These are phyloP conservation scores for Tuber microsphaerosporum DNA, from an alignment of 495 filamentous ascomycete species.

Conservation along the genomic window DNA sequence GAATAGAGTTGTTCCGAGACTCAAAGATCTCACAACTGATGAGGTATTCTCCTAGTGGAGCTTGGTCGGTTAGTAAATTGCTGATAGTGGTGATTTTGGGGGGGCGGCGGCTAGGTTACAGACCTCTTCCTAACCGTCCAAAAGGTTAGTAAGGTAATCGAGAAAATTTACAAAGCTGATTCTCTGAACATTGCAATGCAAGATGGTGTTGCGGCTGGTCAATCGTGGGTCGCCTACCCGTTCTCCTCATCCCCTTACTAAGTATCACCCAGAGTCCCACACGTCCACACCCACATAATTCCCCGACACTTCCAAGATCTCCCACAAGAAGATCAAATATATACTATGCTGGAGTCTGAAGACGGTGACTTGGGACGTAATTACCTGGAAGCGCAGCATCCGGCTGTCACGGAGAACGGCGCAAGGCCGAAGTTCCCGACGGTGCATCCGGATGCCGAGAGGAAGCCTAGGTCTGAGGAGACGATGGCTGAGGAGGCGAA, in stretches of 20 bases:
- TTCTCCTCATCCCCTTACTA: not conserved
- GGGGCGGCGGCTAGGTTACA: slow-evolving; percentile 46
- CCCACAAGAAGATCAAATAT: slow-evolving; percentile 57
- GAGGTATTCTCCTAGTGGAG: slow-evolving; percentile 47
- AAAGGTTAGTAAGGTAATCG: slow-evolving; percentile 48
- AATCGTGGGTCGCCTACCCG: slow-evolving; percentile 47
- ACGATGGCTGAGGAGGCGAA: slow-evolving; percentile 77
- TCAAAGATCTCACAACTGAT: slow-evolving; percentile 62
- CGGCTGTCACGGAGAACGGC: not conserved
- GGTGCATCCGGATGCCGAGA: slow-evolving; percentile 52
- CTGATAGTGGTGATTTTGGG: not conserved
- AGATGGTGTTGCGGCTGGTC: slow-evolving; percentile 79
- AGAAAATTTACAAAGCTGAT: slow-evolving; percentile 45
- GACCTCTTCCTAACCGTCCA: slow-evolving; percentile 84
- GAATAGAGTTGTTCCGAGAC: slow-evolving; percentile 56
- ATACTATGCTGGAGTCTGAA: slow-evolving; percentile 74
- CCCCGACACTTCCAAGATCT: slow-evolving; percentile 57
- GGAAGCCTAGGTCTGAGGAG: slow-evolving; percentile 59
- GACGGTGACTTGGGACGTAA: slow-evolving; percentile 72
- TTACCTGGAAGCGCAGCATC: slow-evolving; percentile 45
- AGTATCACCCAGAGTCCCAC: slow-evolving; percentile 55
- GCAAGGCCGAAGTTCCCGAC: slow-evolving; percentile 49
- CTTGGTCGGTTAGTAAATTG: not conserved
- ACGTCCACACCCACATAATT: slow-evolving; percentile 92
- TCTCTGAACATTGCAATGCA: slow-evolving; percentile 89